phyloP scores from a whole-genome alignment of 805 yeast species.

The Ogataea nitratoaversa region DNA sequence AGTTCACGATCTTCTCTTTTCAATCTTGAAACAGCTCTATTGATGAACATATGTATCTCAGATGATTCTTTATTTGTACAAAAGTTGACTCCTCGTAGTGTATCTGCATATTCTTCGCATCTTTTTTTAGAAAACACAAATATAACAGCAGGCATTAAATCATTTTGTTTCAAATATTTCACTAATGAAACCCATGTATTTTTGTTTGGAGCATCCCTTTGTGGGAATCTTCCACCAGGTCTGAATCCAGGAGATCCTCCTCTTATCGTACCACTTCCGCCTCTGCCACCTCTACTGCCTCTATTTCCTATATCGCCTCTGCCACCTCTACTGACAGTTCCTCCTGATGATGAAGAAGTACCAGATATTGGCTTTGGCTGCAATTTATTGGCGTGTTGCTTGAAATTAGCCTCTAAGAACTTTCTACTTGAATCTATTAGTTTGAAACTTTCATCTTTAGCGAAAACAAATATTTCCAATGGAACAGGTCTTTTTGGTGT shows the following conservation, averaged over 20 bases:
- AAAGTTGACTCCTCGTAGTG: constrained; percentile 69
- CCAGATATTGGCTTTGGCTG: constrained; percentile 35
- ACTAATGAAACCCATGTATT: constrained; percentile 74
- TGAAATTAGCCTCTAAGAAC: constrained; percentile 63
- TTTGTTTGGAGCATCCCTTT: constrained; percentile 68
- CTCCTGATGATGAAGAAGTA: constrained; percentile 30
- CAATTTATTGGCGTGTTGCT: constrained; percentile 50
- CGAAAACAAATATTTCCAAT: constrained; percentile 80
- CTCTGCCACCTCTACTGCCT: constrained; percentile 35
- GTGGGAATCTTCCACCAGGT: constrained; percentile 31
- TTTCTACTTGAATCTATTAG: constrained; percentile 70
- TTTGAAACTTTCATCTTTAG: constrained; percentile 67
- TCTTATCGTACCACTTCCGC: constrained; percentile 29
- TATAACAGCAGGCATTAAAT: constrained; percentile 83
- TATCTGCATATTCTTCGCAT: constrained; percentile 89
- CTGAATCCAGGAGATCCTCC: constrained; percentile 23
- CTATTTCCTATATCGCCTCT: constrained; percentile 27
- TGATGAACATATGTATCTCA: constrained; percentile 90
- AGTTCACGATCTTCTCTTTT: constrained; percentile 89
- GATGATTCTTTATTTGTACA: constrained; percentile 83
- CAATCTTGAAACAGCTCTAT: constrained; percentile 79
- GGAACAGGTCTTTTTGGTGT: constrained; percentile 98
- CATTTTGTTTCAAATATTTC: constrained; percentile 60
- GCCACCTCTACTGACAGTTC: constrained; percentile 24
- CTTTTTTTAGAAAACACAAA: constrained; percentile 92